Evolutionary conservation across 2,329 filamentous ascomycete species (phyloP).

Genomic region (Gnomoniopsis smithogilvyi): DNA sequence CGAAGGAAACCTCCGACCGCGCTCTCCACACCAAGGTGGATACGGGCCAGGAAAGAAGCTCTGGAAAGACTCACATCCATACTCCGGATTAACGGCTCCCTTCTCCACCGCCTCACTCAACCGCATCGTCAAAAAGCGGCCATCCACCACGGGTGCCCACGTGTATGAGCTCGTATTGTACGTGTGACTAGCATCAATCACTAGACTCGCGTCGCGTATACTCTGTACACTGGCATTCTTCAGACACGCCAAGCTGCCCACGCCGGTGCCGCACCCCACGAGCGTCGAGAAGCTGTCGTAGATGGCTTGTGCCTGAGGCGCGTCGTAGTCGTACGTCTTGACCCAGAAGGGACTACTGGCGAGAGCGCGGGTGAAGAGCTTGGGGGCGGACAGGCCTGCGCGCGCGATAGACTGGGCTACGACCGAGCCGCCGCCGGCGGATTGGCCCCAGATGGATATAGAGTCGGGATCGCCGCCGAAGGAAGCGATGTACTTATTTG

Average conservation of each 20-base stretch:
- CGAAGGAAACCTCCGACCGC: background rate
- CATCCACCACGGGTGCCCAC: constrained; percentile 61
- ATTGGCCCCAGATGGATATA: constrained; percentile 54
- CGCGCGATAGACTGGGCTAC: constrained; percentile 49
- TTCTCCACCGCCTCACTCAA: constrained; percentile 41
- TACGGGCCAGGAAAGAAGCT: background rate
- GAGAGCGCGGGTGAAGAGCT: constrained; percentile 25
- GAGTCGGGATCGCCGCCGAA: constrained; percentile 48
- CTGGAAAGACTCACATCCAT: constrained; percentile 31
- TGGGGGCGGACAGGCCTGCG: background rate
- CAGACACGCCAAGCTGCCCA: constrained; percentile 49
- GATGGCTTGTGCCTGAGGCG: constrained; percentile 46
- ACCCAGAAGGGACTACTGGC: constrained; percentile 55
- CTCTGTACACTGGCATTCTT: constrained; percentile 50
- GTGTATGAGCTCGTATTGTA: constrained; percentile 56
- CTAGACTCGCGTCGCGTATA: constrained; percentile 48
- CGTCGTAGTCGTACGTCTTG: constrained; percentile 52
- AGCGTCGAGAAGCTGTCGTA: constrained; percentile 44
- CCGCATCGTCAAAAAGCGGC: constrained; percentile 43
- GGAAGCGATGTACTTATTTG: constrained; percentile 39
- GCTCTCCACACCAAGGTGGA: background rate
- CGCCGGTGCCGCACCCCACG: constrained; percentile 42
- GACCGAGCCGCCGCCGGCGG: constrained; percentile 51
- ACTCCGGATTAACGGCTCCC: constrained; percentile 39
- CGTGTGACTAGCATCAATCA: constrained; percentile 44